Evolutionary conservation across 2,329 filamentous ascomycete genomes (phyloP), one percentile per base, ranked within the genome.

Genomic region (Fusarium avenaceum): DNA sequence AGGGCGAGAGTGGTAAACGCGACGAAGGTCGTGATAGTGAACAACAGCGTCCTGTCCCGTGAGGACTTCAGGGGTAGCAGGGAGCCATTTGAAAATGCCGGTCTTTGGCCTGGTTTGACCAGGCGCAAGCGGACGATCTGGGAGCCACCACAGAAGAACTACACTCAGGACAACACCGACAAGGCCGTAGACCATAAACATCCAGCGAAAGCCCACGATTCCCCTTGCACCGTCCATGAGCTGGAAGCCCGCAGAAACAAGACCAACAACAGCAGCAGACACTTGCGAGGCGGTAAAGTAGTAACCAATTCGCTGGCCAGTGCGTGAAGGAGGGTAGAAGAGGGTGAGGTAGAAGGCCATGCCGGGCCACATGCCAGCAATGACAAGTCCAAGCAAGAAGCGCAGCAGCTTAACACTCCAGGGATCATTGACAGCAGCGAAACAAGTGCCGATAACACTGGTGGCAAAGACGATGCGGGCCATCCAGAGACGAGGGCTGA

Each of bases 271-370:
- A 1, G 94, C 92, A 2, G 94, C 94, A 4, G 94, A 97, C 26
- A 97, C 87, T 77, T 97, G 94, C 0, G 93, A 88, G 1, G 94
- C 94, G 3, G 93, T 97, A 76, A 93, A 97, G 81, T 97, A 97
- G 76, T 91, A 88, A 38, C 94, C 94, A 68, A 97, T 96, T 39
- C 94, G 87, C 81, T 96, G 96, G 15, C 92, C 94, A 2, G 91
- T 96, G 14, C 92, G 87, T 7, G 92, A 92, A 0, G 94, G 93
- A 8, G 94, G 94, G 75, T 97, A 97, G 83, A 97, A 97, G 9
- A 97, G 85, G 0, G 94, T 96, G 46, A 97, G 84, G 75, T 97
- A 97, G 78, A 96, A 96, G 11, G 93, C 89, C 94, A 97, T 97
- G 49, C 94, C 94, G 0, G 94, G 94, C 94, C 94, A 97, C 90